Percentiles rank a stretch among this genome's conserved stretches.
Conservation (phyloP, 306 rosid genomes). For the Vicia villosa region DNA sequence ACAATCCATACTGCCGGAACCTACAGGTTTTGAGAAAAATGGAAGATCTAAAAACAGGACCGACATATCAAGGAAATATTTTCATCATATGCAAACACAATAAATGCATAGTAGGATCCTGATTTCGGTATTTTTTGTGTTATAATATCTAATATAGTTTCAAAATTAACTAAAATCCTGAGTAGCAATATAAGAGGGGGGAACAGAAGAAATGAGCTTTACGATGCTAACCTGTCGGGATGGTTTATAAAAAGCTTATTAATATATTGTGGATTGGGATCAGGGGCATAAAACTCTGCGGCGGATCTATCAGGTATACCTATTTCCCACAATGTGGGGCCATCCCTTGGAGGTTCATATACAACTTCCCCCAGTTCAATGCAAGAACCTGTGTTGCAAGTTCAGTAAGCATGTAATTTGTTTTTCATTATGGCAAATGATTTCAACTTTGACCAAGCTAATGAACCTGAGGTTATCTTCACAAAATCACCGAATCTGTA, state of each 20-base stretch:
- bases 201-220: slow-evolving; percentile 5
- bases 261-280: slow-evolving; percentile 64
- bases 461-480: slow-evolving; percentile 67
- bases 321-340: slow-evolving; percentile 92
- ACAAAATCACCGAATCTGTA: slow-evolving; percentile 47
- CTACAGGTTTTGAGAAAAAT: slow-evolving; percentile 44
- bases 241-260: slow-evolving; percentile 70
- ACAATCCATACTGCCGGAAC: slow-evolving; percentile 87
- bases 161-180: slow-evolving; percentile 12
- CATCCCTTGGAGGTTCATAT: slow-evolving; percentile 80
- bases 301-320: slow-evolving; percentile 85
- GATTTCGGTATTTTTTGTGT: not conserved
- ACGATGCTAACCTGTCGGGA: slow-evolving; percentile 72
- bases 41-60: slow-evolving; percentile 28
- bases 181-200: not conserved
- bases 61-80: slow-evolving; percentile 30
- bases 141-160: slow-evolving; percentile 15
- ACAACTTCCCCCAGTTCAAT: slow-evolving; percentile 62
- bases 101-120: slow-evolving; percentile 24
- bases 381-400: slow-evolving; percentile 48
- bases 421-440: slow-evolving; percentile 16
- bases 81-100: slow-evolving; percentile 12
- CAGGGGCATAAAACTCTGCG: slow-evolving; percentile 75
- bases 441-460: slow-evolving; percentile 32
- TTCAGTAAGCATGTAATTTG: slow-evolving; percentile 26